These are phyloP conservation scores for Cymbopogon citratus DNA, from an alignment of 176 grass and related monocot species.

Conservation along the genomic window DNA sequence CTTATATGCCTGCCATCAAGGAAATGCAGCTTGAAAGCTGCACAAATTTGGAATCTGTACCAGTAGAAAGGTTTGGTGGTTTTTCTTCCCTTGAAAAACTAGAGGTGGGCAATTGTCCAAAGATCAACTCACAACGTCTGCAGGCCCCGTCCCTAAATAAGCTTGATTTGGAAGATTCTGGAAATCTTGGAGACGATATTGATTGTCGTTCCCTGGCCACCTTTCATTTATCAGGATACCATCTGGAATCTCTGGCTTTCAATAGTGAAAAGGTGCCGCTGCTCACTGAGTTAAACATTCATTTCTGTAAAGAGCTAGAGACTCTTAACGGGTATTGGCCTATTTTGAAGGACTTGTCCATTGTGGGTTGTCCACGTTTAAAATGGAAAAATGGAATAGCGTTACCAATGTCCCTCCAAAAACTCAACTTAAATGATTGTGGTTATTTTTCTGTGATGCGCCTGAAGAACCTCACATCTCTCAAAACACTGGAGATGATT, in stretches of 20 bases:
- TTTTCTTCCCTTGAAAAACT: neutral
- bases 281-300: neutral
- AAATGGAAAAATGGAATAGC: neutral
- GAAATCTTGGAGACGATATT: neutral
- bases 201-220: neutral
- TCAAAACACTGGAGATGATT: accelerated
- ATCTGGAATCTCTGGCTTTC: neutral
- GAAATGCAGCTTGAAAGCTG: neutral
- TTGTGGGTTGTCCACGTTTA: neutral
- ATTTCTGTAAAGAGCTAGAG: neutral
- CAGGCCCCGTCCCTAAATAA: neutral
- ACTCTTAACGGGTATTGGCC: neutral
- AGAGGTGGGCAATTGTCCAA: neutral
- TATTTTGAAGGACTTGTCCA: accelerated
- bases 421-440: accelerated
- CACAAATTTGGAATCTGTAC: neutral
- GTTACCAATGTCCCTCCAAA: neutral
- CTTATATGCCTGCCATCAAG: neutral
- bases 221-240: neutral
- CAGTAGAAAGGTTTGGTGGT: neutral
- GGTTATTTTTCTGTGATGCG: neutral
- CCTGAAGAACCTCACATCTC: neutral
- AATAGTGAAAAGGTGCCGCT: neutral
- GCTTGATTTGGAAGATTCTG: neutral
- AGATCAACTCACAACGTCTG: neutral